phyloP scores from a whole-genome alignment of 2,329 filamentous ascomycete genomes.

The Colletotrichum spinosum region DNA sequence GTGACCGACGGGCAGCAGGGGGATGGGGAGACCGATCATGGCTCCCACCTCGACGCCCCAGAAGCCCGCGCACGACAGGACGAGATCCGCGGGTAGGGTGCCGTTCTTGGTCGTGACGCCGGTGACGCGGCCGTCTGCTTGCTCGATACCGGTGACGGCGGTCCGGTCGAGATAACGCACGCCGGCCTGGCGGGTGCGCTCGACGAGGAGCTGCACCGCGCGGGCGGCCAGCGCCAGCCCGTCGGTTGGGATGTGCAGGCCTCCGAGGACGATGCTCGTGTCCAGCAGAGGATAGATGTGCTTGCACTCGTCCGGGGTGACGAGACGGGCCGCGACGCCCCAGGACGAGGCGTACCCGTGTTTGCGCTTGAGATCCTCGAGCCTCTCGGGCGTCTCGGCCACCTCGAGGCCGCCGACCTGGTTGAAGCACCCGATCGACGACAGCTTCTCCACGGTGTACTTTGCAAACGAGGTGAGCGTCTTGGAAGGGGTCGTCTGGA shows the following conservation, averaged over 20 bases:
- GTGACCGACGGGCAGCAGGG: conserved; percentile 70
- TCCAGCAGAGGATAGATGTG: conserved; percentile 66
- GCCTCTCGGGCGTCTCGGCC: conserved; percentile 67
- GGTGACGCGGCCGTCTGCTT: conserved; percentile 60
- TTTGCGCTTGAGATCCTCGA: conserved; percentile 72
- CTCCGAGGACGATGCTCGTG: conserved; percentile 65
- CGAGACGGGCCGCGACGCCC: conserved; percentile 66
- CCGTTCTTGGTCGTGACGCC: conserved; percentile 64
- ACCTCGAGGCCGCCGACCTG: conserved; percentile 73
- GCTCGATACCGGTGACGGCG: conserved; percentile 67
- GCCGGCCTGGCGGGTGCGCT: conserved; percentile 66
- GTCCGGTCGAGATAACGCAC: conserved; percentile 68
- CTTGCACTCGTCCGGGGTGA: conserved; percentile 64
- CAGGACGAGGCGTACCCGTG: conserved; percentile 70
- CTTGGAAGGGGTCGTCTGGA: conserved; percentile 70
- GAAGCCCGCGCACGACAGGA: conserved; percentile 73
- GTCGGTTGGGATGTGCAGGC: conserved; percentile 70
- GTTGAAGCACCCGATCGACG: conserved; percentile 70
- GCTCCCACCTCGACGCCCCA: conserved; percentile 75
- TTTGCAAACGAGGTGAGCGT: conserved; percentile 69
- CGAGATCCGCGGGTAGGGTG: conserved; percentile 67
- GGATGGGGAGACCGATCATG: conserved; percentile 69
- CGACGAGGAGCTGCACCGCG: conserved; percentile 71
- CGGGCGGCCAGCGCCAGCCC: conserved; percentile 70
- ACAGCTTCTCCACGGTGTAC: conserved; percentile 72